Base-by-base conservation (phyloP, 2,329 filamentous ascomycete genomes). In the Rosellinia necatrix region DNA sequence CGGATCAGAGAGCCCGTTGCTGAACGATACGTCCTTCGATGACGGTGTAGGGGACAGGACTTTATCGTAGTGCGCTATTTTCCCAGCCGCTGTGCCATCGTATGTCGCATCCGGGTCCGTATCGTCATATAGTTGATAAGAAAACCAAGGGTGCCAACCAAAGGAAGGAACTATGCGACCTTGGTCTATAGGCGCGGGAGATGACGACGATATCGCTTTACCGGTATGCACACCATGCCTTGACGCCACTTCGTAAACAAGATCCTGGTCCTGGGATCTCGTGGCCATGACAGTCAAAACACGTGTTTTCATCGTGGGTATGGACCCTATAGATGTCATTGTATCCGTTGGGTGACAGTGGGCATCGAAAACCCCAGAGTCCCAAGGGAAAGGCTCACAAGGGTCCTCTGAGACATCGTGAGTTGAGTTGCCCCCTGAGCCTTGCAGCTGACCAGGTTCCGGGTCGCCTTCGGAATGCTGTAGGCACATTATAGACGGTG, bases 91-190 rank as follows among this genome's bases (percentile, higher is more conserved):
- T 34, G 54, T 68, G 53, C 61, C 70, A 50, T 71, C 69, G 56
- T 75, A 79, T 0, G 75, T 77, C 27, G 71, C 68, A 42, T 66
- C 64, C 25, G 68, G 25, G 32, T 68, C 68, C 17, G 68, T 71
- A 70, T 90, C 85, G 66, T 87, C 81, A 67, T 86, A 91, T 65
- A 94, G 80, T 62, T 90, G 86, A 70, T 93, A 79, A 1, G 89
- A 88, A 71, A 92, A 93, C 90, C 90, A 94, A 1, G 90, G 90
- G 69, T 94, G 90, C 89, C 90, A 92, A 17, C 90, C 90, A 72
- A 92, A 93, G n/a, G 86, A 85, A 0, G 90, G 88, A 3, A 93
- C 65, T 21, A 87, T 70, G 56, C 76, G 77, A 55, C 77, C 73
- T 49, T 62, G 48, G 12, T 41, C 49, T 21, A 60, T 51, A 44